These are phyloP conservation scores for Linderina pennispora DNA, from an alignment of 192 early-diverging fungal genomes.

Conservation along the genomic window DNA sequence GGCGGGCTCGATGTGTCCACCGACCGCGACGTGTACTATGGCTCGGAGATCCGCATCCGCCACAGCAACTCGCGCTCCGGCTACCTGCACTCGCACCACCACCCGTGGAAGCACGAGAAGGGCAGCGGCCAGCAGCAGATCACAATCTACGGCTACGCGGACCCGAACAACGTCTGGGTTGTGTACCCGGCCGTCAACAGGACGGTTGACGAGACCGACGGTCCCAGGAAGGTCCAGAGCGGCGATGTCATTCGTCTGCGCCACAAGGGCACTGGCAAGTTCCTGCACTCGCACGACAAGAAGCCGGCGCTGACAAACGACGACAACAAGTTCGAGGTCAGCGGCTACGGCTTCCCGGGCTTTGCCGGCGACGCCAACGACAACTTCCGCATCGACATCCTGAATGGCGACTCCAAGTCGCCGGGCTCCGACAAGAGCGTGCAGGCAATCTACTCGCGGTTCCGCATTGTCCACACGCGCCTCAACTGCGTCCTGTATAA, in stretches of 20 bases:
- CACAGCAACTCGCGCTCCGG: slow-evolving; percentile 39
- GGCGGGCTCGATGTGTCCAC: slow-evolving; percentile 49
- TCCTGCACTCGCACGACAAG: slow-evolving; percentile 71
- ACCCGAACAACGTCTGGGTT: slow-evolving; percentile 83
- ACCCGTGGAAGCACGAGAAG: slow-evolving; percentile 54
- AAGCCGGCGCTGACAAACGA: slow-evolving; percentile 57
- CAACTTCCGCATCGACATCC: slow-evolving; percentile 76
- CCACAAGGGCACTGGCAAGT: slow-evolving; percentile 55
- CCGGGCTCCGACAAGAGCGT: slow-evolving; percentile 45
- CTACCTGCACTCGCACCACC: slow-evolving; percentile 57
- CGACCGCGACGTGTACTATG: slow-evolving; percentile 47
- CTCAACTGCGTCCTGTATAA: slow-evolving; percentile 77
- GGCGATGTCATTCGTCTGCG: slow-evolving; percentile 69
- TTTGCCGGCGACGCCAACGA: slow-evolving; percentile 89
- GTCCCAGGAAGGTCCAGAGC: slow-evolving; percentile 49
- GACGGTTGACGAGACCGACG: slow-evolving; percentile 17
- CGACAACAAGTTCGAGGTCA: slow-evolving; percentile 67
- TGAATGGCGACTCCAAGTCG: slow-evolving; percentile 41
- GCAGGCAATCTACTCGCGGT: slow-evolving; percentile 57
- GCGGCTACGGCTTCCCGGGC: slow-evolving; percentile 61
- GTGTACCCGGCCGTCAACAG: slow-evolving; percentile 45
- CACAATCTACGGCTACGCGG: slow-evolving; percentile 70
- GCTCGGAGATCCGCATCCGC: slow-evolving; percentile 42
- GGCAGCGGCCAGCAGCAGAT: slow-evolving; percentile 77
- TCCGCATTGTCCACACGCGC: slow-evolving; percentile 68